Conservation (phyloP, 1,284 basidiomycete species). For the Xanthoconium separans region DNA sequence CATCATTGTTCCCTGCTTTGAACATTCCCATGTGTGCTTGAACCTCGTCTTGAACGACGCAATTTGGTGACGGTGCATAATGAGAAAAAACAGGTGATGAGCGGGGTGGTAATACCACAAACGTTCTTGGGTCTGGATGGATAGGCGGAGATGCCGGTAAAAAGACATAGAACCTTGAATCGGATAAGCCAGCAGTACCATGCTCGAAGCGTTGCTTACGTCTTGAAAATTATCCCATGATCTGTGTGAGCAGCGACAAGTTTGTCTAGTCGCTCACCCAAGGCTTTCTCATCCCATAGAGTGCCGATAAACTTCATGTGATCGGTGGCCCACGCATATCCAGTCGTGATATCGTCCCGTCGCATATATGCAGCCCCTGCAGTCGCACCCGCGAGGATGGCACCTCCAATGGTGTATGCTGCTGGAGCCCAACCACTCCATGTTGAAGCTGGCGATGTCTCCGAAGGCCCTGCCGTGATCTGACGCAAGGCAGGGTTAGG, state of each 20-base stretch:
- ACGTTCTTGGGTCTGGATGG: conserved; percentile 61
- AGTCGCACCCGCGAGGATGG: conserved; percentile 78
- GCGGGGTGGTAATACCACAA: conserved; percentile 69
- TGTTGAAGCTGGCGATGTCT: conserved; percentile 22
- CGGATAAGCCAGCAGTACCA: conserved; percentile 7
- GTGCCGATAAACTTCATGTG: conserved; percentile 91
- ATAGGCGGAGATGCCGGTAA: conserved; percentile 62
- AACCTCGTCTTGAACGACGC: conserved; percentile 74
- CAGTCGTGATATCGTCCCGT: conserved; percentile 66
- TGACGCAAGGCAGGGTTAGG: conserved; percentile 26
- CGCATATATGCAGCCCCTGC: conserved; percentile 83
- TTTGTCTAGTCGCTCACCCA: conserved; percentile 62
- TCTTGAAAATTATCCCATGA: conserved; percentile 69
- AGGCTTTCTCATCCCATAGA: conserved; percentile 77
- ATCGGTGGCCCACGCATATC: conserved; percentile 79
- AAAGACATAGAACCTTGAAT: conserved; percentile 70
- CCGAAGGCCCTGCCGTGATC: conserved; percentile 28
- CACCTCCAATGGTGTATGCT: conserved; percentile 64
- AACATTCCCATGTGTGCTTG: conserved; percentile 93
- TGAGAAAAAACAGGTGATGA: conserved; percentile 49
- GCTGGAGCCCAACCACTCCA: conserved; percentile 68
- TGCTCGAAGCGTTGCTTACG: conserved; percentile 48
- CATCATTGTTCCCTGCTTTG: conserved; percentile 77
- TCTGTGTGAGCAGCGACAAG: conserved; percentile 60
- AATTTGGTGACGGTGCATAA: conserved; percentile 67